phyloP scores from a whole-genome alignment of 192 early-diverging fungal species.

The Coemansia sp. region DNA sequence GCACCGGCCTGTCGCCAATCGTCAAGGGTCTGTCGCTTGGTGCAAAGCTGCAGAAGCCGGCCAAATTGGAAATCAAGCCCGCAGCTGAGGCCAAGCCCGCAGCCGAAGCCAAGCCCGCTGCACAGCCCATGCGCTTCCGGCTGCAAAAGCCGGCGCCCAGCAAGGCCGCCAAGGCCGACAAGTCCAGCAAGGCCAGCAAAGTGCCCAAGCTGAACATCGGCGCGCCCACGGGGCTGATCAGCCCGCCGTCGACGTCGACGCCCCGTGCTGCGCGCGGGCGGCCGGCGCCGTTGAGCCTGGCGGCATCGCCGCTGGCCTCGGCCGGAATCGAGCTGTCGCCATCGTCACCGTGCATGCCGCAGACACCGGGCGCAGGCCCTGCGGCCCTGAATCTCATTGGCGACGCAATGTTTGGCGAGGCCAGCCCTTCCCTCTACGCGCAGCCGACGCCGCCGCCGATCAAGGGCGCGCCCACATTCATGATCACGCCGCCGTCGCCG shows the following conservation, averaged over 20 bases:
- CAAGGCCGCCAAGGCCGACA: conserved; percentile 2
- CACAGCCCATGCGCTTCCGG: conserved; percentile 20
- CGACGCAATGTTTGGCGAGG: conserved; percentile 26
- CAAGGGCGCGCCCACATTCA: conserved; percentile 32
- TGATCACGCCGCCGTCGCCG: conserved; percentile 41
- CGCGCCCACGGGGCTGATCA: conserved; percentile 28
- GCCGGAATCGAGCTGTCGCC: conserved; percentile 18
- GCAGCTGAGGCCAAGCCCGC: neutral
- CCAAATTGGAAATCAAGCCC: neutral
- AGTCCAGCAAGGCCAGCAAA: conserved; percentile 3
- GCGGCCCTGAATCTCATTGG: neutral
- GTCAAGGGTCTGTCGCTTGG: conserved; percentile 34
- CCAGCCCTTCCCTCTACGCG: conserved; percentile 31
- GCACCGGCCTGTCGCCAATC: conserved; percentile 43
- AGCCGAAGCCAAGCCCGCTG: neutral
- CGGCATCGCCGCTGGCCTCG: conserved; percentile 8
- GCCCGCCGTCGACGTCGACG: conserved; percentile 27
- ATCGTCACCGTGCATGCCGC: conserved; percentile 26
- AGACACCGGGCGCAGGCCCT: conserved; percentile 12
- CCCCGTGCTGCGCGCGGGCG: conserved; percentile 5
- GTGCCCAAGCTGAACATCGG: conserved; percentile 31
- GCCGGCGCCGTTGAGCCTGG: conserved; percentile 31
- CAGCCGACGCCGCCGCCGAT: conserved; percentile 28
- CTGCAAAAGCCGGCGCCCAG: conserved; percentile 33
- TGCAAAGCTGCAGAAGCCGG: neutral